Conservation (phyloP, 2,329 filamentous ascomycete genomes). For the Lecanosticta acicola region DNA sequence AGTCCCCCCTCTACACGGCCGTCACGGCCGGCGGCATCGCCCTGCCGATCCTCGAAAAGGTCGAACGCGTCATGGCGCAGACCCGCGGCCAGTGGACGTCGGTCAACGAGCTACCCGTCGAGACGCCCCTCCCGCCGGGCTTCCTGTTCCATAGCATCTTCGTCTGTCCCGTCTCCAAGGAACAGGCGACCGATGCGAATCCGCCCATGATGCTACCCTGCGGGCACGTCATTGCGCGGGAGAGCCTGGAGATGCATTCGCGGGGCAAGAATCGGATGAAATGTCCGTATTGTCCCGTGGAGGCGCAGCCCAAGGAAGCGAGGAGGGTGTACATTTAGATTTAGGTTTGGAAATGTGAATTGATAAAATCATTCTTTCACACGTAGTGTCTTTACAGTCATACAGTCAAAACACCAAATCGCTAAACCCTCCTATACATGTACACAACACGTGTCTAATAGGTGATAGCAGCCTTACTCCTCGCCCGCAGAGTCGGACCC, state of each 20-base stretch:
- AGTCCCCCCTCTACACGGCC: constrained; percentile 88
- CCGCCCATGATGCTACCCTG: constrained; percentile 96
- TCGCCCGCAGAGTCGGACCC: constrained; percentile 16
- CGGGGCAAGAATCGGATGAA: constrained; percentile 75
- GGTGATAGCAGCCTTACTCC: constrained; percentile 15
- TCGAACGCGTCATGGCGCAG: constrained; percentile 78
- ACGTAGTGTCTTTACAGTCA: too few species aligned
- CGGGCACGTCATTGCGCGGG: constrained; percentile 85
- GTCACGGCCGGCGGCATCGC: constrained; percentile 90
- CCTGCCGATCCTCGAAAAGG: constrained; percentile 80
- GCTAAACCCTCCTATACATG: too few species aligned
- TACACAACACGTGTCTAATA: too few species aligned
- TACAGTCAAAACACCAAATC: too few species aligned
- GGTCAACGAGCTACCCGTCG: constrained; percentile 75
- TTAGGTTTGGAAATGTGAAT: too few species aligned
- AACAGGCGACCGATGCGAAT: constrained; percentile 87
- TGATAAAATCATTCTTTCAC: too few species aligned
- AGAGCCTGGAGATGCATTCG: constrained; percentile 71
- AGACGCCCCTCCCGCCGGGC: constrained; percentile 58
- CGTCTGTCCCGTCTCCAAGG: constrained; percentile 94
- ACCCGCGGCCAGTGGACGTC: constrained; percentile 95
- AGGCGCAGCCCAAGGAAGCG: constrained; percentile 73
- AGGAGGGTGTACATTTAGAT: constrained; percentile 58
- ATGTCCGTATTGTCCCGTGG: constrained; percentile 89
- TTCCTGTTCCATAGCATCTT: constrained; percentile 91